Conservation (phyloP, 106 monocot species). For the Vanilla planifolia region DNA sequence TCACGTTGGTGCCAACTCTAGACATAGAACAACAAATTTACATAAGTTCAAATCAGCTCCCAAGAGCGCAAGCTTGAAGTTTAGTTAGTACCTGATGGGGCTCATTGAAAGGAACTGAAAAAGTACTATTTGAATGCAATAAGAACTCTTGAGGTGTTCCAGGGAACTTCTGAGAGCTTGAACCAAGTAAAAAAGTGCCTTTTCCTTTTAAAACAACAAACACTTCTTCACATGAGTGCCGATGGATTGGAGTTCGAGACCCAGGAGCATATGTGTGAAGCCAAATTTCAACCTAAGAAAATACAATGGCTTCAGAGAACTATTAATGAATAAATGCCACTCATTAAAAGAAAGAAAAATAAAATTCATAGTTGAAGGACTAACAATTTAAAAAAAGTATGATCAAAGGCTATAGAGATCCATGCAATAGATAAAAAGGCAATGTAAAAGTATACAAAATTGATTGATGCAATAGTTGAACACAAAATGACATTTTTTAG, state of each 20-base stretch:
- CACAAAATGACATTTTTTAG: no score
- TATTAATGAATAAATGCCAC: no score
- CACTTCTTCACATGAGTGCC: constrained; percentile 93
- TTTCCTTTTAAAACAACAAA: constrained; percentile 84
- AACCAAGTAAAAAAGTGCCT: constrained; percentile 67
- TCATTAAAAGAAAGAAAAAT: no score
- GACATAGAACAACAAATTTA: no score
- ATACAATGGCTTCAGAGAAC: no score
- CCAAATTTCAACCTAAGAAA: constrained; percentile 92
- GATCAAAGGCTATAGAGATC: no score
- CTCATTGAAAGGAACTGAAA: constrained; percentile 80
- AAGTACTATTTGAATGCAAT: constrained; percentile 65
- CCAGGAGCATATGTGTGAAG: constrained; percentile 90
- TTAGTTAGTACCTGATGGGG: constrained; percentile 59
- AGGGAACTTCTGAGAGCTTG: constrained; percentile 60
- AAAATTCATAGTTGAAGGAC: no score
- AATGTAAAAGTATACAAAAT: no score
- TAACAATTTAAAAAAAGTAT: no score
- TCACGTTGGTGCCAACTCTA: no score
- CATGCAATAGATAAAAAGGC: no score
- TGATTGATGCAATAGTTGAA: no score
- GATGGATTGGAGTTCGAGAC: constrained; percentile 72
- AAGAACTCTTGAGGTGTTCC: constrained; percentile 52
- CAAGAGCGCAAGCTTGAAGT: constrained; percentile 8
- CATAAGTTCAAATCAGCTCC: not conserved